A percentile compares a stretch with the other conserved stretches of the same genome.
Evolutionary conservation across 208 protist species (phyloP).

Genomic region (Leishmania lainsoni): DNA sequence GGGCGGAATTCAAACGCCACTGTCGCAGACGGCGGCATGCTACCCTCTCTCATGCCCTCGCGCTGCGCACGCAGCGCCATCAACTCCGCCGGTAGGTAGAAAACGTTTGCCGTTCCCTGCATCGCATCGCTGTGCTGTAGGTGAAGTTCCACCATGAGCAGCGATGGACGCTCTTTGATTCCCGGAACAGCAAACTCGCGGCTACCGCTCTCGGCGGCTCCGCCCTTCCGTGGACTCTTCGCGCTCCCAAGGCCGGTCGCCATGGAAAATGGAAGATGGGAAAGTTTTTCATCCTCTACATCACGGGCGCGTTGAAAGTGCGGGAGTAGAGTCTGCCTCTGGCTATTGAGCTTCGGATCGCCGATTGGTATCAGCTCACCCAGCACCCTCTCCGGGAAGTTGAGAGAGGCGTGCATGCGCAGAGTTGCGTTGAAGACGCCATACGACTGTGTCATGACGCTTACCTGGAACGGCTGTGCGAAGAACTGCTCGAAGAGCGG

Average conservation of each 20-base stretch:
- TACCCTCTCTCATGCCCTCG: constrained; percentile 42
- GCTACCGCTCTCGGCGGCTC: neutral
- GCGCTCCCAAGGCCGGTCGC: neutral
- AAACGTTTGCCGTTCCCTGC: constrained; percentile 42
- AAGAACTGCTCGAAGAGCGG: constrained; percentile 60
- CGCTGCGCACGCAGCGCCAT: constrained; percentile 38
- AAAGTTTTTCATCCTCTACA: constrained; percentile 36
- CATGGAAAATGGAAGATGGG: constrained; percentile 10
- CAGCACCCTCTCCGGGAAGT: constrained; percentile 69
- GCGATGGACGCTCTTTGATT: constrained; percentile 46
- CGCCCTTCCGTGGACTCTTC: neutral
- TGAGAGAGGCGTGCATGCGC: constrained; percentile 41
- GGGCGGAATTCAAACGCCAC: constrained; percentile 47
- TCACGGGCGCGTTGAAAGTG: constrained; percentile 48
- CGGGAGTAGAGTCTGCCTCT: constrained; percentile 31
- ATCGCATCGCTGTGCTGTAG: constrained; percentile 45
- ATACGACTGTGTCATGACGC: constrained; percentile 64
- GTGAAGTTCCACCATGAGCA: constrained; percentile 59
- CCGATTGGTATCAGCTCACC: constrained; percentile 72
- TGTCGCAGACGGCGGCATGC: constrained; percentile 25
- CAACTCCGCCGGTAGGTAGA: constrained; percentile 46
- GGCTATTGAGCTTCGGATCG: constrained; percentile 17
- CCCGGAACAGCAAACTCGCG: neutral
- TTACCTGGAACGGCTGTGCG: constrained; percentile 64
- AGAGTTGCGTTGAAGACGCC: constrained; percentile 81